Conservation (phyloP, 1,284 basidiomycete genomes). For the Ganoderma resinaceum region DNA sequence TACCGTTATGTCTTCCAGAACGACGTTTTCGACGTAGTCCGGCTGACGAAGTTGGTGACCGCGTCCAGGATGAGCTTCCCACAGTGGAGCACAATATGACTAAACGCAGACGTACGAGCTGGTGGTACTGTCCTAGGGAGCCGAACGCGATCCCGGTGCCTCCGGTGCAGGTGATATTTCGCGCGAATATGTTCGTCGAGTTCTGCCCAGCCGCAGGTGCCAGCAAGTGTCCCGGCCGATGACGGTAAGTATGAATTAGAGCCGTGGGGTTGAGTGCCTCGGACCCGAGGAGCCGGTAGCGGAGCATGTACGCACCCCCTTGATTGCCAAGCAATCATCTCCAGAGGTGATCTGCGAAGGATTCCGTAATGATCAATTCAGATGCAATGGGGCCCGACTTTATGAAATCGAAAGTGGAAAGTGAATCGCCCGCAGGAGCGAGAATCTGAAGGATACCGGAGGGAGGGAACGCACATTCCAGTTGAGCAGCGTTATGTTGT, state of each 20-base stretch:
- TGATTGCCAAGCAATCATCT: slow-evolving; percentile 74
- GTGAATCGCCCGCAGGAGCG: neutral
- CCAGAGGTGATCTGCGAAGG: slow-evolving; percentile 56
- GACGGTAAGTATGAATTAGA: slow-evolving; percentile 1
- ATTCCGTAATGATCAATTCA: slow-evolving; percentile 2
- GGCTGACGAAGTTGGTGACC: slow-evolving; percentile 39
- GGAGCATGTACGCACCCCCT: slow-evolving; percentile 51
- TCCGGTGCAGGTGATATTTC: slow-evolving; percentile 63
- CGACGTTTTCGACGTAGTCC: slow-evolving; percentile 65
- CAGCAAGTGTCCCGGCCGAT: neutral
- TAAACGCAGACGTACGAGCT: slow-evolving; percentile 46
- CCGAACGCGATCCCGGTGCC: slow-evolving; percentile 73
- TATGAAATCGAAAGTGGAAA: neutral
- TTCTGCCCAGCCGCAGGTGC: slow-evolving; percentile 45
- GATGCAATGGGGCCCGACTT: neutral
- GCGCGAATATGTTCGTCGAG: slow-evolving; percentile 58
- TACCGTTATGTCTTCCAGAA: slow-evolving; percentile 58
- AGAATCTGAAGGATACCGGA: neutral
- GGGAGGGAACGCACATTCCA: slow-evolving; percentile 50
- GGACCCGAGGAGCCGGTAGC: slow-evolving; percentile 6
- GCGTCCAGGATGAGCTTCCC: slow-evolving; percentile 3
- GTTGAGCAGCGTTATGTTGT: slow-evolving; percentile 57
- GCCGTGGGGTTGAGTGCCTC: neutral
- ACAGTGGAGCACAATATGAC: neutral
- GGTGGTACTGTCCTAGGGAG: slow-evolving; percentile 65